Evolutionary conservation across 2,329 filamentous ascomycete genomes (phyloP).

Genomic region (Rhytidhysteron rufulum): DNA sequence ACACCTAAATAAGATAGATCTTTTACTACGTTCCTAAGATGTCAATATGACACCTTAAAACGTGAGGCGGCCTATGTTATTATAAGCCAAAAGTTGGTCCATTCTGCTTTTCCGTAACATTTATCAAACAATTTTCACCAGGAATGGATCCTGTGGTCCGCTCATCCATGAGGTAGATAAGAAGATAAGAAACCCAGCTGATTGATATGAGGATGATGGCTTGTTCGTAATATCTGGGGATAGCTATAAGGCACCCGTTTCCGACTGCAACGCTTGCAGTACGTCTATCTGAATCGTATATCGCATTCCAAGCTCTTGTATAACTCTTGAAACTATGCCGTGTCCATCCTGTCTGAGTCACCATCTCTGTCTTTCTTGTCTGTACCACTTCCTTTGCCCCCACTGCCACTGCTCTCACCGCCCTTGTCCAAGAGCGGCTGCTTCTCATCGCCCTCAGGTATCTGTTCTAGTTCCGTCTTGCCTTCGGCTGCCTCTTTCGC

Average conservation of each 20-base stretch:
- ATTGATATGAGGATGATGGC: too few species aligned
- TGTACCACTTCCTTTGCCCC: constrained; percentile 29
- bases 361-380: constrained; percentile 50
- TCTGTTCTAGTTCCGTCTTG: constrained; percentile 73
- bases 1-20: too few species aligned
- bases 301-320: not conserved
- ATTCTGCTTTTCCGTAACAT: too few species aligned
- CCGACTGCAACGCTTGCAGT: constrained; percentile 9
- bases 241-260: not conserved
- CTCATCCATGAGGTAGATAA: too few species aligned
- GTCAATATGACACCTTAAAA: too few species aligned
- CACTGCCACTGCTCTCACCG: constrained; percentile 62
- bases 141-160: too few species aligned
- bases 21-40: too few species aligned
- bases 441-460: constrained; percentile 65
- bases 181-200: too few species aligned
- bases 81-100: too few species aligned
- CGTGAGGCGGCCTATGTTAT: too few species aligned
- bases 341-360: constrained; percentile 83
- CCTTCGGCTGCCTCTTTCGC: constrained; percentile 67
- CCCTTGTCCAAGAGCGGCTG: constrained; percentile 62
- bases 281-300: constrained; percentile 1
- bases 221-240: too few species aligned
- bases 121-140: too few species aligned
- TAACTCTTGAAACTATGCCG: constrained; percentile 55